A percentile compares a stretch with the other conserved stretches of the same genome.
These are phyloP conservation scores for Penicillium paneum DNA, from an alignment of 2,329 filamentous ascomycete species.

Conservation along the genomic window DNA sequence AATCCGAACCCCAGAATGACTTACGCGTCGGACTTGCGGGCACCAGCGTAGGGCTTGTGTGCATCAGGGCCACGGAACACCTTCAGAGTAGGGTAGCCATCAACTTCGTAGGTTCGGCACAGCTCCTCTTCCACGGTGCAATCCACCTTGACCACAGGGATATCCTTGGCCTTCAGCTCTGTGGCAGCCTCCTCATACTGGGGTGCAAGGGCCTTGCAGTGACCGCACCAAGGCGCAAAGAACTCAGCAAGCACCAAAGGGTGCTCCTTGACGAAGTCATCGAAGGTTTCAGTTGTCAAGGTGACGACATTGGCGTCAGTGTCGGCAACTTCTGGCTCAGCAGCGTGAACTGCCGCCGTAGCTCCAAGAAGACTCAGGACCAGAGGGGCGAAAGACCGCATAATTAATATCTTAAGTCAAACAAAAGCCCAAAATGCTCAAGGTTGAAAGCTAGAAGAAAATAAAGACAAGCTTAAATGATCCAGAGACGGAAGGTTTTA, in stretches of 20 bases:
- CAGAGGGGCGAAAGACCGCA: conserved; percentile 42
- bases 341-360: conserved; percentile 35
- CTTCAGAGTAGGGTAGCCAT: conserved; percentile 98
- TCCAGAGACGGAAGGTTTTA: conserved; percentile 12
- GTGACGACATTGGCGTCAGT: conserved; percentile 71
- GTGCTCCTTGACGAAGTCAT: conserved; percentile 79
- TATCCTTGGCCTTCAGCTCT: conserved; percentile 49
- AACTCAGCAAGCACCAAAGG: conserved; percentile 93
- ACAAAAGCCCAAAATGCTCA: conserved; percentile 9
- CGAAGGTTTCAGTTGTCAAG: conserved; percentile 82
- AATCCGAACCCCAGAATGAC: conserved; percentile 22
- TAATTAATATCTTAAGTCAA: conserved; percentile 18
- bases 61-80: conserved; percentile 91
- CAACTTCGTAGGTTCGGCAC: conserved; percentile 84
- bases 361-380: conserved; percentile 41
- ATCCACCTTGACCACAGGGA: conserved; percentile 58
- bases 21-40: conserved; percentile 76
- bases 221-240: conserved; percentile 94
- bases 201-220: conserved; percentile 90
- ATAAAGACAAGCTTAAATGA: conserved; percentile 6
- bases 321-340: conserved; percentile 29
- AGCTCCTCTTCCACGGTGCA: conserved; percentile 93
- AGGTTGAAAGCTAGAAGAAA: not conserved
- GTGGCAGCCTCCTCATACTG: conserved; percentile 51
- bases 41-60: conserved; percentile 77